Evolutionary conservation across 176 grass and related monocot species (phyloP).

Genomic region (Carex kokanica): DNA sequence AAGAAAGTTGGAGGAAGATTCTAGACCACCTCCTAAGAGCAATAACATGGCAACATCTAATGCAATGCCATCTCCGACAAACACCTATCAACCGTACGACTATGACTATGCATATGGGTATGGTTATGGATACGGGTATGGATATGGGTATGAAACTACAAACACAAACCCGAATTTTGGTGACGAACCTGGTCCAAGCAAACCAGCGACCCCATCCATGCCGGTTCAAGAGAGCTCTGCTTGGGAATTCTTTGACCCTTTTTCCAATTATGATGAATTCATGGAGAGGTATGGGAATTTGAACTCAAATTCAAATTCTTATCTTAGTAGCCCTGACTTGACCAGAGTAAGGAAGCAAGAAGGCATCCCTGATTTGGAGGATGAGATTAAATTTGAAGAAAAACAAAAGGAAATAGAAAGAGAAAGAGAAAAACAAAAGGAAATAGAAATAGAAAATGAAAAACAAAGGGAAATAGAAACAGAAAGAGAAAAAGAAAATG

Average conservation of each 20-base stretch:
- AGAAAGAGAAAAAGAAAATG: neutral
- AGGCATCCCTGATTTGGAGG: slow-evolving; percentile 91
- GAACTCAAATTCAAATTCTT: slow-evolving; percentile 30
- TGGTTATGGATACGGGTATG: slow-evolving; percentile 29
- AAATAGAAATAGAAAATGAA: slow-evolving; percentile 39
- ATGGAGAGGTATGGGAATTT: slow-evolving; percentile 19
- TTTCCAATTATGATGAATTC: slow-evolving; percentile 53
- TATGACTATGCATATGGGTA: slow-evolving; percentile 34
- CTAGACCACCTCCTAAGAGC: neutral
- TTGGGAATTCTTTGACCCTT: slow-evolving; percentile 81
- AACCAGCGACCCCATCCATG: slow-evolving; percentile 40
- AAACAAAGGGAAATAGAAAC: slow-evolving; percentile 20
- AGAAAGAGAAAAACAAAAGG: slow-evolving; percentile 12
- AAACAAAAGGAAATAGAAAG: slow-evolving; percentile 27
- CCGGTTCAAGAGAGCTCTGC: slow-evolving; percentile 34
- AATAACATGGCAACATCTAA: neutral
- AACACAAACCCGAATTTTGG: slow-evolving; percentile 27
- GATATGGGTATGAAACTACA: slow-evolving; percentile 24
- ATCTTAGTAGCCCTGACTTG: slow-evolving; percentile 44
- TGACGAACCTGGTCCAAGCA: slow-evolving; percentile 15
- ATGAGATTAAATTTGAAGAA: slow-evolving; percentile 46
- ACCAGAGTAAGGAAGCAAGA: slow-evolving; percentile 60
- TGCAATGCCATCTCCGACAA: neutral
- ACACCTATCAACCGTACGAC: neutral
- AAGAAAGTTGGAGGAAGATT: neutral